A percentile compares a stretch with the other conserved stretches of the same genome.
Conservation (phyloP, 2,329 filamentous ascomycete species). For the Allantophomopsis lycopodina region DNA sequence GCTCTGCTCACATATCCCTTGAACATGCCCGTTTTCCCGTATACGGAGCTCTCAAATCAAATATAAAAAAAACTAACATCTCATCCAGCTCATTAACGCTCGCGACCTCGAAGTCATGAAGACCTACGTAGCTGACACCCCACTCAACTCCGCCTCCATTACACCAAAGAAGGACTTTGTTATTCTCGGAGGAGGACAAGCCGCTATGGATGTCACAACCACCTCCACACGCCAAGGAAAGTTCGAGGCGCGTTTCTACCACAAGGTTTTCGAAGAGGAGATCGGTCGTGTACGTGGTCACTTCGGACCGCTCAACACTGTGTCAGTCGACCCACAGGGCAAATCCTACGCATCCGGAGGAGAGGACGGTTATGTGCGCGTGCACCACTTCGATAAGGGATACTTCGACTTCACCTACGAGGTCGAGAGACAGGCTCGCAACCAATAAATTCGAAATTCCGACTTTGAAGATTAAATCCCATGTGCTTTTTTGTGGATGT, state of each 20-base stretch:
- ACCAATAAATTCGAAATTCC: too few relatives aligned
- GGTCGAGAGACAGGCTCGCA: conserved; percentile 65
- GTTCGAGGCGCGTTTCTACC: conserved; percentile 98
- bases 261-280: conserved; percentile 99
- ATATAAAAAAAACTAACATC: background rate
- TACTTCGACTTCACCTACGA: conserved; percentile 99
- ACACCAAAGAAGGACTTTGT: conserved; percentile 96
- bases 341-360: conserved; percentile 89
- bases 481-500: too few relatives aligned
- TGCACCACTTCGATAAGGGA: conserved; percentile 96
- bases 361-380: conserved; percentile 96
- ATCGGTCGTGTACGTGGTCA: conserved; percentile 94
- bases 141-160: conserved; percentile 89
- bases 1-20: too few relatives aligned
- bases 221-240: conserved; percentile 92
- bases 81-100: conserved; percentile 57
- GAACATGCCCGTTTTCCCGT: too few relatives aligned
- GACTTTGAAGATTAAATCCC: too few relatives aligned
- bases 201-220: conserved; percentile 96
- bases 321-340: conserved; percentile 83
- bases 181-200: conserved; percentile 94
- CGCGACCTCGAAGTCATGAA: conserved; percentile 86
- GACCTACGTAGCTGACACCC: conserved; percentile 83
- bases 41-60: background rate
- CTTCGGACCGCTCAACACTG: conserved; percentile 93